A percentile compares a stretch with the other conserved stretches of the same genome.
These are phyloP conservation scores for Hymenoscyphus albidus DNA, from an alignment of 2,329 filamentous ascomycete genomes.

Conservation along the genomic window DNA sequence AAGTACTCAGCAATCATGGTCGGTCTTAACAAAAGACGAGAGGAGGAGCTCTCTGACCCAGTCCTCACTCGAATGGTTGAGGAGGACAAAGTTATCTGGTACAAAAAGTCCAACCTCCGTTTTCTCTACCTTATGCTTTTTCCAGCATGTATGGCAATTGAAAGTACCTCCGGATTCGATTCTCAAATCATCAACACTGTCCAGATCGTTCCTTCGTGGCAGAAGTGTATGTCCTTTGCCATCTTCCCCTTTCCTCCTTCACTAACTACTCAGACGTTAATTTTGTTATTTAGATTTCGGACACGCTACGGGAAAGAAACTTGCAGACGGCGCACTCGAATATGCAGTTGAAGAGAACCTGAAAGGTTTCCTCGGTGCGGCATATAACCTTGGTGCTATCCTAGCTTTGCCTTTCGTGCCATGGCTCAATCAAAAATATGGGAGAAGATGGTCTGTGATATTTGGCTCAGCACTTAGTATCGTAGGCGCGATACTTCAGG, in stretches of 20 bases:
- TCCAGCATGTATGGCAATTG: constrained; percentile 49
- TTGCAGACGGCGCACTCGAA: not conserved
- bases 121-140: constrained; percentile 40
- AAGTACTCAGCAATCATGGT: not conserved
- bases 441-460: constrained; percentile 51
- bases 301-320: constrained; percentile 6
- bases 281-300: constrained; percentile 6
- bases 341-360: constrained; percentile 16
- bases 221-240: constrained; percentile 27
- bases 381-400: constrained; percentile 53
- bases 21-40: not conserved
- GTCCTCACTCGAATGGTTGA: constrained; percentile 39
- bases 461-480: constrained; percentile 54
- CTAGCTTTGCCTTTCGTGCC: constrained; percentile 51
- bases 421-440: constrained; percentile 46
- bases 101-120: constrained; percentile 37
- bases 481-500: constrained; percentile 52
- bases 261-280: not conserved
- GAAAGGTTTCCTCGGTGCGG: constrained; percentile 49
- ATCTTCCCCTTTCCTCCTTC: not conserved
- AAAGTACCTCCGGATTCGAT: constrained; percentile 53
- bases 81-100: constrained; percentile 40
- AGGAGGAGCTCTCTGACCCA: constrained; percentile 30
- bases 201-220: constrained; percentile 37
- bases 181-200: constrained; percentile 46